Percentiles rank a stretch among this genome's conserved stretches.
Conservation (phyloP, 78 protist genomes). For the Emiliania huxleyi region DNA sequence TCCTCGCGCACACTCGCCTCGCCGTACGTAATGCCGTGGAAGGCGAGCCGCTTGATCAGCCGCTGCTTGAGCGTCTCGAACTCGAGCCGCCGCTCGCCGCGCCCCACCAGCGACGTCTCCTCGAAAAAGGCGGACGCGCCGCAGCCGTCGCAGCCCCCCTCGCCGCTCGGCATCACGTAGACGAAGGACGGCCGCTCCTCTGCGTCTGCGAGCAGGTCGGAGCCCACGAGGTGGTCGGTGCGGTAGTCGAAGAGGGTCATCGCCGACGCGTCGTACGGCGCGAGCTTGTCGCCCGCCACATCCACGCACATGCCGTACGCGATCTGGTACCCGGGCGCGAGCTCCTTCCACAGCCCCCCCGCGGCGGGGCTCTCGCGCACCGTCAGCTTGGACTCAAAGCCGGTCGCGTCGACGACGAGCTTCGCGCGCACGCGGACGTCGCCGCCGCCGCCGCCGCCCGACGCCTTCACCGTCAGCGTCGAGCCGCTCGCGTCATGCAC, state of each 20-base stretch:
- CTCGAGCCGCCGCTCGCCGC: not conserved
- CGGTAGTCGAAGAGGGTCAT: constrained; percentile 1
- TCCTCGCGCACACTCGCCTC: not conserved
- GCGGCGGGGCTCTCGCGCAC: not conserved
- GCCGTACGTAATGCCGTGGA: not conserved
- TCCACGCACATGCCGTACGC: not conserved
- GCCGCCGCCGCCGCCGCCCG: not conserved
- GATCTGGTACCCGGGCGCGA: not conserved
- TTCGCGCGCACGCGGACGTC: not conserved
- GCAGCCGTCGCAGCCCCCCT: not conserved
- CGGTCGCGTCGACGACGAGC: constrained; percentile 14
- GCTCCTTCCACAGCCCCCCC: not conserved
- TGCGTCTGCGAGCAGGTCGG: not conserved
- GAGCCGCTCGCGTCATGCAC: not conserved
- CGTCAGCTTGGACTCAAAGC: not conserved
- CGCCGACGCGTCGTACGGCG: not conserved
- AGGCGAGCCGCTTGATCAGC: not conserved
- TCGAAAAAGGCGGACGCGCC: not conserved
- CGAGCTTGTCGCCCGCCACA: not conserved
- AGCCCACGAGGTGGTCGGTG: not conserved
- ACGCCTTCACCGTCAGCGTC: not conserved
- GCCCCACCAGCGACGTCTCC: not conserved
- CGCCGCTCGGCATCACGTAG: not conserved
- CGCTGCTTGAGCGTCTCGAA: not conserved
- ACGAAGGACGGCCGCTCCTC: not conserved